Evolutionary conservation across 345 rosid genomes (phyloP), one percentile per base, ranked within the genome.

Genomic region (Eucalyptus sp.): DNA sequence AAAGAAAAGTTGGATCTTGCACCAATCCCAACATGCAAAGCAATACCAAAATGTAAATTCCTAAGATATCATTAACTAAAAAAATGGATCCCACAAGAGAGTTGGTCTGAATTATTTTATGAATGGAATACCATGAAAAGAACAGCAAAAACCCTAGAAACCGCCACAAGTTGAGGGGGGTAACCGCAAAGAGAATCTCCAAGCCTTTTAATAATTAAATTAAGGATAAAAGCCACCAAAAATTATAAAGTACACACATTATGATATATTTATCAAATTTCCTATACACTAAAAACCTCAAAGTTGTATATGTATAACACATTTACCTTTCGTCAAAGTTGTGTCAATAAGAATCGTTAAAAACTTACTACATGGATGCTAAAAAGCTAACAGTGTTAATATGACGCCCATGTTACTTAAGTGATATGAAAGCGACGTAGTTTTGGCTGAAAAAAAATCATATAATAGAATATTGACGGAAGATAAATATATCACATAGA

Each of bases 341-440:
- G 0, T 56, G 62, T 56, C 62, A 56, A 56, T 56, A 25, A 56
- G 5, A 56, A 56, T 13, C 4, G 0, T 56, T 56, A 56, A 56
- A 56, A 22, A 56, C 13, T 56, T 56, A 24, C 62, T 56, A 56
- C 13, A 56, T 56, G 29, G 29, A 56, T 22, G 62, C 13, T 1
- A 56, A 56, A 56, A 4, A 56, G 6, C 27, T 9, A 56, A 56
- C 9, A 1, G 13, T 56, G 29, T 56, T 56, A 10, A 56, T 25
- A 56, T 56, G 29, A 25, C 2, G 13, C 62, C 62, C 13, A 25
- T 10, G 12, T 56, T 9, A 60, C 15, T 60, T 2, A 60, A 60
- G 31, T 60, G 29, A 56, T 22, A 56, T 2, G 13, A 56, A 56
- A 56, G 29, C 29, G 0, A 10, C 2, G 0, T 56, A 9, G 62